These are phyloP conservation scores for Colletotrichum melonis DNA, from an alignment of 2,329 filamentous ascomycete genomes.

Conservation along the genomic window DNA sequence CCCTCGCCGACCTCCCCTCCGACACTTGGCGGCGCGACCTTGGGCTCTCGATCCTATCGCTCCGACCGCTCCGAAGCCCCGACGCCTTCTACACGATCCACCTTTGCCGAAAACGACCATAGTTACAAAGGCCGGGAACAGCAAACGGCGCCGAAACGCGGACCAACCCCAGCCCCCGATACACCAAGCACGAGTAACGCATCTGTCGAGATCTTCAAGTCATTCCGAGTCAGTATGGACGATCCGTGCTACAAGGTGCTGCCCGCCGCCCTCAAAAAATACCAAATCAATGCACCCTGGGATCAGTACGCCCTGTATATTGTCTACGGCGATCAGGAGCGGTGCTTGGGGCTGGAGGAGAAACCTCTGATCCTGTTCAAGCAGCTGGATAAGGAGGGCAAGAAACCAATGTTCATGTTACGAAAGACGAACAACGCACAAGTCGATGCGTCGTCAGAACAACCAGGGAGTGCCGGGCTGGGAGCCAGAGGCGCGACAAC, in stretches of 20 bases:
- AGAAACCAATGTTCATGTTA: conserved; percentile 99
- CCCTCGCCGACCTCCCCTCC: conserved; percentile 78
- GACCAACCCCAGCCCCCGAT: conserved; percentile 72
- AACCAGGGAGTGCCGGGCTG: conserved; percentile 66
- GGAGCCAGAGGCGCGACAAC: conserved; percentile 54
- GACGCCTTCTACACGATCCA: conserved; percentile 63
- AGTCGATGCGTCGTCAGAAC: conserved; percentile 55
- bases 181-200: conserved; percentile 67
- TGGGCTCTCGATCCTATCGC: conserved; percentile 70
- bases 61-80: conserved; percentile 64
- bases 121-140: conserved; percentile 47
- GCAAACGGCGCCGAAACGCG: conserved; percentile 62
- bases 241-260: conserved; percentile 98
- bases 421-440: conserved; percentile 71
- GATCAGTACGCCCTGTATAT: conserved; percentile 98
- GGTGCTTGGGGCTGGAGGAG: conserved; percentile 90
- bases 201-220: conserved; percentile 97
- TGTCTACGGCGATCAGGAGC: conserved; percentile 97
- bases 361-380: conserved; percentile 97
- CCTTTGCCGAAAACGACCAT: conserved; percentile 54
- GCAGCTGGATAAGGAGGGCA: conserved; percentile 94
- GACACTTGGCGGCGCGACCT: conserved; percentile 64
- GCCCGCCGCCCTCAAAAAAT: conserved; percentile 94
- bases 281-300: conserved; percentile 98
- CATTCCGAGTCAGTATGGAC: conserved; percentile 97